phyloP scores from a whole-genome alignment of 768 basidiomycete species.

The Mrakia frigida region DNA sequence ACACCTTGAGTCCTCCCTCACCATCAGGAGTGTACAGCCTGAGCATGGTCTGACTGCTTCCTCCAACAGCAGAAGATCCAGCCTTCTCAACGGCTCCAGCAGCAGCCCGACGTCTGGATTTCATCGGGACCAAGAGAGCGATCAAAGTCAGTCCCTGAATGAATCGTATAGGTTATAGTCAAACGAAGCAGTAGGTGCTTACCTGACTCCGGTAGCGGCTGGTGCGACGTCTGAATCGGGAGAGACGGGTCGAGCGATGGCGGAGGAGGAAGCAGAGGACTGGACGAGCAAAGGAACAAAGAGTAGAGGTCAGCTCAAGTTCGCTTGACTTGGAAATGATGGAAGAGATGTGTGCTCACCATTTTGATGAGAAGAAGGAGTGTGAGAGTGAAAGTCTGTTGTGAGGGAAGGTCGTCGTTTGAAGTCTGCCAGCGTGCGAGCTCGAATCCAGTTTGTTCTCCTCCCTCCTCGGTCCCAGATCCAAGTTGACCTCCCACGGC shows the following conservation, averaged over 20 bases:
- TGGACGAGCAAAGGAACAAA: not conserved
- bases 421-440: not conserved
- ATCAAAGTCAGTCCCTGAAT: no score
- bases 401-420: not conserved
- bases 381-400: not conserved
- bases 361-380: not conserved
- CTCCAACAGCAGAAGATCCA: conserved; percentile 89
- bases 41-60: conserved; percentile 96
- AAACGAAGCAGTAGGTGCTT: not conserved
- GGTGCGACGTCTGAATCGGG: not conserved
- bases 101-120: conserved; percentile 46
- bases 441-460: not conserved
- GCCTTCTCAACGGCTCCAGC: conserved; percentile 58
- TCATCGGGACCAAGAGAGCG: not conserved
- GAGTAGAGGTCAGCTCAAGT: not conserved
- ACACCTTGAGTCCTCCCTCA: conserved; percentile 95
- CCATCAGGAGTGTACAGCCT: conserved; percentile 94
- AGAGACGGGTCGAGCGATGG: conserved; percentile 10
- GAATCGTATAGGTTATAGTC: no score
- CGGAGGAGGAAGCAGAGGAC: conserved; percentile 8
- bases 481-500: no score
- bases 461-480: no score
- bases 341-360: not conserved
- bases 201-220: conserved; percentile 18
- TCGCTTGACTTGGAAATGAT: not conserved